These are phyloP conservation scores for Acanthamoeba sp. DNA, from an alignment of 208 protist genomes.

Conservation along the genomic window DNA sequence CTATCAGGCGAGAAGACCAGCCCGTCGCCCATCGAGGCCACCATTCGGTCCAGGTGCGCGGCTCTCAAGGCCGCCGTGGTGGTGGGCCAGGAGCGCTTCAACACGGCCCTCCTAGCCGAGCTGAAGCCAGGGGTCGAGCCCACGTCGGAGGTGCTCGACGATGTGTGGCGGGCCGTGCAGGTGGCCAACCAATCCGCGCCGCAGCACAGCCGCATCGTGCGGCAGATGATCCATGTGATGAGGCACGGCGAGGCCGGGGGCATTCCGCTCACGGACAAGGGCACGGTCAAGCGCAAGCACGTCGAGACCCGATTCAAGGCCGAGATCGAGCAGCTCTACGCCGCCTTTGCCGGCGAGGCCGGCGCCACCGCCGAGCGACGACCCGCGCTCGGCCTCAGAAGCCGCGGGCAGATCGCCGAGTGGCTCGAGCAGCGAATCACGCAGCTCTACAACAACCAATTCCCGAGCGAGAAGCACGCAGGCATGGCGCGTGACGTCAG, in stretches of 20 bases:
- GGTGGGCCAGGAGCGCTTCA: not conserved
- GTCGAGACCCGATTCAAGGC: not conserved
- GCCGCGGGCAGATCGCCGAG: not conserved
- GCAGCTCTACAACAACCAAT: not conserved
- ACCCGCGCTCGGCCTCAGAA: not conserved
- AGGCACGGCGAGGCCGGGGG: not conserved
- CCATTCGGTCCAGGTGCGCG: not conserved
- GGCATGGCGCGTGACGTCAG: not conserved
- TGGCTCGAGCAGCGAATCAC: not conserved
- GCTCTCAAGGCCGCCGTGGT: not conserved
- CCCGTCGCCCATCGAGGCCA: not conserved
- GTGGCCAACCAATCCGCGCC: not conserved
- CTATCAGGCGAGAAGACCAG: constrained; percentile 16
- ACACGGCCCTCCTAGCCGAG: constrained; percentile 12
- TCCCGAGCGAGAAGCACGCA: not conserved
- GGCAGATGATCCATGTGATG: not conserved
- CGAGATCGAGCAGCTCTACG: not conserved
- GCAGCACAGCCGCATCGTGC: constrained; percentile 38
- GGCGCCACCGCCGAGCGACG: not conserved
- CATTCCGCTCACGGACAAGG: constrained; percentile 16
- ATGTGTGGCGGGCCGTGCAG: not conserved
- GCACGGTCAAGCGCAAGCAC: not conserved
- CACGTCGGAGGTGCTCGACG: not conserved
- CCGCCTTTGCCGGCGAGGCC: not conserved
- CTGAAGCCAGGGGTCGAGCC: not conserved